phyloP scores from a whole-genome alignment of 73 alveolate species.

The Paramecium sexaurelia region DNA sequence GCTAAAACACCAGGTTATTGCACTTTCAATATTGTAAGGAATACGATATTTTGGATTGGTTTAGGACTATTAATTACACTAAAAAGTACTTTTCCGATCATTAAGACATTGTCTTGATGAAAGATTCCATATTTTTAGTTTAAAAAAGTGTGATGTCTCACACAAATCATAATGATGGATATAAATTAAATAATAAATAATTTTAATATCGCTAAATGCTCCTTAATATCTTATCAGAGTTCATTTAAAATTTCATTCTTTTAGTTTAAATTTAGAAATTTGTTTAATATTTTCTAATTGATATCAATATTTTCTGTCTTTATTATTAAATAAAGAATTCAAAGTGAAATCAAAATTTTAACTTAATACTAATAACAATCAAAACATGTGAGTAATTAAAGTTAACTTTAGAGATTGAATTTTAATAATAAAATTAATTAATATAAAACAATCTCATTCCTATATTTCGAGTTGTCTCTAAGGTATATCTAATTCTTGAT shows the following conservation, averaged over 20 bases:
- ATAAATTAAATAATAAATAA: background rate
- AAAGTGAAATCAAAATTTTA: background rate
- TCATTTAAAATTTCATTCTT: background rate
- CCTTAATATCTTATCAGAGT: background rate
- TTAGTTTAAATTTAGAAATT: no score
- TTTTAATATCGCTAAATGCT: background rate
- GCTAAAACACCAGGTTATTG: background rate
- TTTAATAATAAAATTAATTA: background rate
- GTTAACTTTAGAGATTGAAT: background rate
- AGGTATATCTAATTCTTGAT: background rate
- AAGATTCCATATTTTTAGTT: background rate
- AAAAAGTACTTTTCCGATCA: background rate
- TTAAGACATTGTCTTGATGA: background rate
- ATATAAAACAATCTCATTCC: background rate
- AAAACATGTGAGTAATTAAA: background rate
- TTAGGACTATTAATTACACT: background rate
- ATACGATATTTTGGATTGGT: background rate
- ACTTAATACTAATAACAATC: background rate
- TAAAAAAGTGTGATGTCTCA: conserved; percentile 15
- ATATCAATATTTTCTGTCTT: background rate
- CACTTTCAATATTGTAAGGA: background rate
- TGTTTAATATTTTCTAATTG: background rate
- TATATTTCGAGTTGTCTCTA: background rate
- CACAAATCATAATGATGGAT: background rate
- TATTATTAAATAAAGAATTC: background rate